Evolutionary conservation across 2,329 filamentous ascomycete species (phyloP), one percentile per base, ranked within the genome.

Genomic region (Arthrobotrys sphaeroides): DNA sequence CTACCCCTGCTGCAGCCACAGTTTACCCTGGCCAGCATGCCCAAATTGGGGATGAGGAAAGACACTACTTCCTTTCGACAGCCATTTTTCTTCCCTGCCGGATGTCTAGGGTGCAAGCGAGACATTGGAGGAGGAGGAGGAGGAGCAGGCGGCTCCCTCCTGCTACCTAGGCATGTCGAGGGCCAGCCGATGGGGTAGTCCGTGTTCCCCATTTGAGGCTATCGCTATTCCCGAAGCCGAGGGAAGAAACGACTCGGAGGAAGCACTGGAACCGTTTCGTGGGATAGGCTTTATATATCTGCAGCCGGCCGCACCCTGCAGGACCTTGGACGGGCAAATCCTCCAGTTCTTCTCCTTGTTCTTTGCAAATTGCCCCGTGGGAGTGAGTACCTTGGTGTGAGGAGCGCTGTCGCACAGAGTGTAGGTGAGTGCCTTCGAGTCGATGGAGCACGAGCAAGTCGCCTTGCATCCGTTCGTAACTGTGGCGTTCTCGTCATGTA

Each of bases 1-100:
- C 4, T 16, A 61, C 49, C 66, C 66, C 66, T 70, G 66, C 66
- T 62, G 57, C 66, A 70, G 66, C 43, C 51, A 55, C 47, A 26
- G 26, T 53, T 33, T 33, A 53, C 45, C 66, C 66, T 26, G 45
- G 66, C 36, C 45, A 31, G 45, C 13, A 26, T 26, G 20, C 33
- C 55, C 33, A 47, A 31, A 55, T 28, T 60, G 43, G 53, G 51
- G 24, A 12, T 22, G 22, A 57, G 36, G 31, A 55, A 66, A 33
- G 36, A 28, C 28, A 31, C 31, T 31, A 16, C 45, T 5, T 28
- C 28, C 18, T 18, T 42, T 18, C 51, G 38, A 33, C 22, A 43
- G 40, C 47, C 55, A 7, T 55, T 55, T 55, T 55, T 38, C 20
- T 51, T 22, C 16, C 20, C 20, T 55, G n/a, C 51, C 26, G 10